These are phyloP conservation scores for Echeveria elegans DNA, from an alignment of 164 flowering plant species.

Conservation along the genomic window DNA sequence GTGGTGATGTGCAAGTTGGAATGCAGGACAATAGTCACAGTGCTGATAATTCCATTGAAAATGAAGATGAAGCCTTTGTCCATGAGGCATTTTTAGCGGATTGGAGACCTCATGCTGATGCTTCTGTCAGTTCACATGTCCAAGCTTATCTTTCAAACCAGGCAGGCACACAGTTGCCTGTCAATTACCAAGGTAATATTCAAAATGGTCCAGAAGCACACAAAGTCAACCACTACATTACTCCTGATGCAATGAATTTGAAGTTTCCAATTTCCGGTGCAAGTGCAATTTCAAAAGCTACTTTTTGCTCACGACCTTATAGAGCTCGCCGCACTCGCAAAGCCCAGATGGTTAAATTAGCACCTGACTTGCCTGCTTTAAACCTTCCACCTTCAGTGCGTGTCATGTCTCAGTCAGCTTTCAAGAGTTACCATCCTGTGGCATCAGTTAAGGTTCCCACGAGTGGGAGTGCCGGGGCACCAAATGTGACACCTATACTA, in stretches of 20 bases:
- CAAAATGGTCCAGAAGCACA: not conserved
- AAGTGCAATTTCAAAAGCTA: conserved; percentile 16
- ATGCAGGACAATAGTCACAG: conserved; percentile 39
- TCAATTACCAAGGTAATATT: not conserved
- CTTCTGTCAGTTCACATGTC: not conserved
- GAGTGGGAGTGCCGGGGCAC: conserved; percentile 18
- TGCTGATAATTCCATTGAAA: conserved; percentile 42
- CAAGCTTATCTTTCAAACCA: not conserved
- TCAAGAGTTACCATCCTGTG: conserved; percentile 30
- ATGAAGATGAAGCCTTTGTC: conserved; percentile 62
- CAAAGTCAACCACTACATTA: not conserved
- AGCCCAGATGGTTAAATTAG: conserved; percentile 57
- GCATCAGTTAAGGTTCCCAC: conserved; percentile 19
- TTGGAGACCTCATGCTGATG: conserved; percentile 43
- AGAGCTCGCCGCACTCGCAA: conserved; percentile 38
- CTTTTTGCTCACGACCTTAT: conserved; percentile 31
- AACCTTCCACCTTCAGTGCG: conserved; percentile 92
- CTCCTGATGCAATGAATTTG: conserved; percentile 17
- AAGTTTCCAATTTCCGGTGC: conserved; percentile 19
- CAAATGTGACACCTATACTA: conserved; percentile 17
- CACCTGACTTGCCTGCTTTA: conserved; percentile 87
- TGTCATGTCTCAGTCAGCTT: conserved; percentile 64
- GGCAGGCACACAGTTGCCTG: not conserved
- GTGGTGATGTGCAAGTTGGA: not conserved
- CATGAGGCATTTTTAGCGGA: conserved; percentile 90